Evolutionary conservation across 768 basidiomycete species (phyloP), one percentile per base, ranked within the genome.

Genomic region (Solioccasus polychromus): DNA sequence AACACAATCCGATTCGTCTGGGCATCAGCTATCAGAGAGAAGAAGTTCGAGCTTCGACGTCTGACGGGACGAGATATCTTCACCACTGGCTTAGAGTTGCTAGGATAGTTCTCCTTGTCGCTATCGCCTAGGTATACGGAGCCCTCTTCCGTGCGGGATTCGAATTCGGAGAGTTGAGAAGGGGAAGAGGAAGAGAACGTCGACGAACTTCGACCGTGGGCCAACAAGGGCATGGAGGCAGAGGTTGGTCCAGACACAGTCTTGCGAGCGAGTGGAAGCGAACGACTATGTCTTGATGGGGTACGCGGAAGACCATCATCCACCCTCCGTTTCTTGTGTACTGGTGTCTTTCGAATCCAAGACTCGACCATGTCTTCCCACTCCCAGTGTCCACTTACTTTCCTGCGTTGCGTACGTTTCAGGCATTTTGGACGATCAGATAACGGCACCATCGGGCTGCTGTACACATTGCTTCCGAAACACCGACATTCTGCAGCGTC

Each of bases 401-500:
- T 54, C 30, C 45, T 39, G n/a, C 34, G 48, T 18, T 46, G 54
- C 25, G 35, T 35, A 19, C 39, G 44, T 31, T 45, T 41, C 19
- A 35, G 35, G 22, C 39, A 38, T 20, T 44, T 40, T 4, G 42
- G 26, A 36, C 23, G 48, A 12, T 29, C 25, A 20, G 55, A 44
- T 6, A 50, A 51, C n/a, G 46, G 29, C 6, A 53, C 38, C 29
- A 51, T 29, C 20, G 58, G 59, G 37, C 58, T 57, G 35, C 35
- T 48, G 34, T 42, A 37, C 15, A 34, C 19, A 35, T 40, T 44
- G 18, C 56, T 41, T 23, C 71, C 72, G 29, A 75, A 76, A 46
- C 74, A 78, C 32, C 69, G 66, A 29, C 62, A 55, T 58, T 82
- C 80, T 10, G 78, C 78, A n/a, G 69, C 68, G 22, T 80, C 80